Evolutionary conservation across 2,329 filamentous ascomycete genomes (phyloP), one percentile per base, ranked within the genome.

Genomic region (Arthroderma sp.): DNA sequence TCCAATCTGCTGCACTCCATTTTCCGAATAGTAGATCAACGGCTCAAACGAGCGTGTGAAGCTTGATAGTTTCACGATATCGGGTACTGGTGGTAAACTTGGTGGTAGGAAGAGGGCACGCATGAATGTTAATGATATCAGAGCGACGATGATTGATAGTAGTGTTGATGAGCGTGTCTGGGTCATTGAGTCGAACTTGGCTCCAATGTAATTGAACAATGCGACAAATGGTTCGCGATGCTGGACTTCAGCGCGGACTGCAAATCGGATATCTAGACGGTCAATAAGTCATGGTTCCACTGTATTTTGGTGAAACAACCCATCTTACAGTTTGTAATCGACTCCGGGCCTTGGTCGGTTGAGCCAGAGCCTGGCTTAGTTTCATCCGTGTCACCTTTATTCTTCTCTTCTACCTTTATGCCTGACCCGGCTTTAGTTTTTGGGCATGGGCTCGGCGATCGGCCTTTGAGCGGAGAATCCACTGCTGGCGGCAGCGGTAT

Each of bases 11-110:
- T 84, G 81, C 44, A 90, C 84, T 7, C 90, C 90, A 67, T 91
- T 87, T 67, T 96, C 90, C 0, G 90, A 95, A 68, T 94, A 95
- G 74, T 93, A 93, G 61, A 97, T 94, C 47, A 96, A 79, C 4
- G 91, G 91, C 70, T 96, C 91, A 67, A 96, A 95, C 8, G 89
- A 89, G 65, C 88, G 88, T 53, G 91, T 91, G 62, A 97, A 82
- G 55, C 86, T 85, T 2, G 91, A 91, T 23, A 96, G 86, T 70
- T 95, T 95, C 68, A 95, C 86, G 15, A 97, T 79, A 68, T 96
- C 91, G 0, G 88, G 88, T 1, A 87, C 85, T 0, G 87, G 81
- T 11, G 78, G 83, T 38, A 81, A 78, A 4, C 76, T 71, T 31
- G 83, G 85, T 9, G 89, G 87, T 59, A 86, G 79, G 55, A 88